phyloP scores from a whole-genome alignment of 768 basidiomycete genomes.

The Candolleomyces eurysporus region DNA sequence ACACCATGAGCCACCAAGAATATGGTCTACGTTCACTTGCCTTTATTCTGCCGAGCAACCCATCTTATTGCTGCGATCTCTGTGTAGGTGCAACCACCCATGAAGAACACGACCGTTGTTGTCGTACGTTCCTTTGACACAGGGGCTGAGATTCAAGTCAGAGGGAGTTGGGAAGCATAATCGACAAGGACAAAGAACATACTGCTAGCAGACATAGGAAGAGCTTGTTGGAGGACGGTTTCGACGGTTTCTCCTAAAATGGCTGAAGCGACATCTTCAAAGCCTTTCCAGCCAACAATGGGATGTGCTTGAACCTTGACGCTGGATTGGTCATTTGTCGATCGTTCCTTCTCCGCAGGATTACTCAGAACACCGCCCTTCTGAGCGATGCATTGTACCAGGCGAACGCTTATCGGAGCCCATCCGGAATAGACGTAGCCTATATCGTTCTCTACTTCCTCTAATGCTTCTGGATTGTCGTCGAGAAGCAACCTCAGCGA shows the following conservation, averaged over 20 bases:
- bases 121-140: constrained; percentile 50
- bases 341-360: constrained; percentile 60
- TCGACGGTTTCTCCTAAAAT: constrained; percentile 90
- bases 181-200: constrained; percentile 14
- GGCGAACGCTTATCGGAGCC: constrained; percentile 87
- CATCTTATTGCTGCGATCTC: constrained; percentile 95
- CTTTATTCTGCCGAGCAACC: constrained; percentile 84
- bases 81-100: constrained; percentile 96
- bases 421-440: constrained; percentile 98
- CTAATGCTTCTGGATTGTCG: constrained; percentile 70
- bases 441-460: constrained; percentile 90
- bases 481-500: constrained; percentile 91
- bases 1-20: constrained; percentile 4
- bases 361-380: constrained; percentile 88
- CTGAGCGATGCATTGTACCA: constrained; percentile 92
- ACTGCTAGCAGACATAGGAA: constrained; percentile 30
- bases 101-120: constrained; percentile 92
- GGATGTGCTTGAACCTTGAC: constrained; percentile 80
- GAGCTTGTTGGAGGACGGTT: constrained; percentile 47
- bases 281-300: constrained; percentile 95
- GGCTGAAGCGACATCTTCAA: constrained; percentile 84
- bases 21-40: constrained; percentile 32
- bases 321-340: constrained; percentile 29
- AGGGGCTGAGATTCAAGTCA: constrained; percentile 11
- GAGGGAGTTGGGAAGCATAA: neutral